Conservation (phyloP, 495 filamentous ascomycete species). For the Haplographium delicatum region DNA sequence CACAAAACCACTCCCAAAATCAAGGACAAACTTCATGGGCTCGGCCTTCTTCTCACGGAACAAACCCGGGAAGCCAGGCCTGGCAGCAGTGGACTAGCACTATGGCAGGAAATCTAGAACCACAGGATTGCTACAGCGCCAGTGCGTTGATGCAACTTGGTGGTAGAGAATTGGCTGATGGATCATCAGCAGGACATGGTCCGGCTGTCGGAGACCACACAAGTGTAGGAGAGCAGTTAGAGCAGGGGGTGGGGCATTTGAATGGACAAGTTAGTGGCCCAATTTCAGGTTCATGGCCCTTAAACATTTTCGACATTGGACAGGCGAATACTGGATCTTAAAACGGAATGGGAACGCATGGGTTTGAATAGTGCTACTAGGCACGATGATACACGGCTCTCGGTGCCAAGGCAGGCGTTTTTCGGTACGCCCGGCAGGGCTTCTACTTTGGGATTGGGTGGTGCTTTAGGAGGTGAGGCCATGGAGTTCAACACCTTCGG, state of each 20-base stretch:
- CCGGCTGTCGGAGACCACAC: not conserved
- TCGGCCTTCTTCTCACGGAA: not conserved
- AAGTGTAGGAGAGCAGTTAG: not conserved
- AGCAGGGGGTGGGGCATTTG: not conserved
- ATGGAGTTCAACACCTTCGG: no score
- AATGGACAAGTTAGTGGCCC: not conserved
- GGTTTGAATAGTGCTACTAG: not conserved
- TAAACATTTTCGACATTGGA: conserved; percentile 16
- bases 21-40: not conserved
- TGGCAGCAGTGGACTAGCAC: conserved; percentile 25
- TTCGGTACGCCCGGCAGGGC: no score
- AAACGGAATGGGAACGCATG: no score
- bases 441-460: no score
- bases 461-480: no score
- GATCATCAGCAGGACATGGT: not conserved
- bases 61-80: conserved; percentile 13
- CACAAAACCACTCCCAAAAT: conserved; percentile 10
- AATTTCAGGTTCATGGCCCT: conserved; percentile 10
- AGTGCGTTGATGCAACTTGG: conserved; percentile 25
- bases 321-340: not conserved
- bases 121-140: conserved; percentile 25
- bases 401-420: no score
- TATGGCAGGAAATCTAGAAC: conserved; percentile 17
- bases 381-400: no score
- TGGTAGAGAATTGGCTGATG: conserved; percentile 5